phyloP scores from a whole-genome alignment of 441 rosid genomes.

The Francoa sonchifolia region DNA sequence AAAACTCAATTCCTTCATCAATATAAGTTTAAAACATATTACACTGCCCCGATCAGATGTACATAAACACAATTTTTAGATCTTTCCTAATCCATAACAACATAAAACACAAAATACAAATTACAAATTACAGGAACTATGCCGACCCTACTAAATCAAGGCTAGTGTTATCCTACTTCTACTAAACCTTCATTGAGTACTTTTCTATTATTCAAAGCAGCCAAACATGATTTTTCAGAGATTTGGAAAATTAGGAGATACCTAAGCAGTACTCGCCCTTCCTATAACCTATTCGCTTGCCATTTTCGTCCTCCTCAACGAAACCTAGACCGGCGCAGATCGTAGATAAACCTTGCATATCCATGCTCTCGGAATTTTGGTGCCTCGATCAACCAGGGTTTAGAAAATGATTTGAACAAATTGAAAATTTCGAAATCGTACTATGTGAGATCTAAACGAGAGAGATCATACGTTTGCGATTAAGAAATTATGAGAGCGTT shows the following conservation, averaged over 20 bases:
- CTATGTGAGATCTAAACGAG: conserved; percentile 8
- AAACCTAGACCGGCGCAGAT: conserved; percentile 68
- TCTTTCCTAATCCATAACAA: no score
- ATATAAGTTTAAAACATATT: no score
- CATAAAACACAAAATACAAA: no score
- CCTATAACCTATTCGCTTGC: conserved; percentile 46
- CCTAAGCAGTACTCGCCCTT: conserved; percentile 65
- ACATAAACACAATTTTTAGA: no score
- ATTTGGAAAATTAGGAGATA: conserved; percentile 5
- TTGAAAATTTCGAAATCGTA: background rate
- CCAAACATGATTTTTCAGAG: background rate
- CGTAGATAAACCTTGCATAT: conserved; percentile 53
- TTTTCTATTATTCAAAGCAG: background rate
- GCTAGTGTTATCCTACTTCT: background rate
- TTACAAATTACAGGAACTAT: no score
- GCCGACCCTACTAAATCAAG: background rate
- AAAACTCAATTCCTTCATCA: no score
- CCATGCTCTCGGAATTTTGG: conserved; percentile 36
- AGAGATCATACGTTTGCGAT: background rate
- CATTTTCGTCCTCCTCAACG: conserved; percentile 36
- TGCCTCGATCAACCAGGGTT: conserved; percentile 3
- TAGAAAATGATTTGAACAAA: background rate
- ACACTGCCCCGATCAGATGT: no score
- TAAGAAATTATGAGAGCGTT: background rate
- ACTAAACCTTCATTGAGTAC: background rate